phyloP scores from a whole-genome alignment of 2,329 filamentous ascomycete species.

The Stemphylium lycopersici region DNA sequence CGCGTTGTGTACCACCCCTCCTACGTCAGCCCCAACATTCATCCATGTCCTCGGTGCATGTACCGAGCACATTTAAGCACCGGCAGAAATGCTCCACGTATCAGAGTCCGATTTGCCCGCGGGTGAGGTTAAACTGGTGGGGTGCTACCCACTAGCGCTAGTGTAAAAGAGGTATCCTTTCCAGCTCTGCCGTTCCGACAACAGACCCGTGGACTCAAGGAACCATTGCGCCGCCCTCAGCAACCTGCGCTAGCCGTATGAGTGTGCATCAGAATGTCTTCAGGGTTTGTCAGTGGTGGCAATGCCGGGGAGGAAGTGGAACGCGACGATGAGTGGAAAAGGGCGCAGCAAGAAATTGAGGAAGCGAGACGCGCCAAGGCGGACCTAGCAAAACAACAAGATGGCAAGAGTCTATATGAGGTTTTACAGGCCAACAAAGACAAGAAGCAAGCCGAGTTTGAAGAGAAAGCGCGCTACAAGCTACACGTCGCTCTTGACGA shows the following conservation, averaged over 20 bases:
- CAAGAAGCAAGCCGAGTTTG: conserved; percentile 85
- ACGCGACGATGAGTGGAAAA: conserved; percentile 66
- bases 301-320: conserved; percentile 50
- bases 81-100: conserved; percentile 15
- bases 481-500: conserved; percentile 83
- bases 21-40: conserved; percentile 15
- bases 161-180: conserved; percentile 13
- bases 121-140: conserved; percentile 9
- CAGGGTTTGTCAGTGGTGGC: conserved; percentile 60
- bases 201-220: neutral
- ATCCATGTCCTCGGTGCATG: neutral
- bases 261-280: conserved; percentile 45
- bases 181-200: conserved; percentile 11
- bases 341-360: conserved; percentile 69
- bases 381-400: conserved; percentile 56
- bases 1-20: conserved; percentile 14
- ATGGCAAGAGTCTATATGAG: conserved; percentile 72
- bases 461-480: conserved; percentile 71
- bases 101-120: conserved; percentile 13
- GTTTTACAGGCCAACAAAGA: conserved; percentile 81
- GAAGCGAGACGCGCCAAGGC: conserved; percentile 62
- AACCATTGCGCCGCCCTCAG: conserved; percentile 6
- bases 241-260: conserved; percentile 19
- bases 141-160: conserved; percentile 10
- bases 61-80: conserved; percentile 12